Conservation (phyloP, 192 early-diverging fungal species). For the Chytriomyces sp. region DNA sequence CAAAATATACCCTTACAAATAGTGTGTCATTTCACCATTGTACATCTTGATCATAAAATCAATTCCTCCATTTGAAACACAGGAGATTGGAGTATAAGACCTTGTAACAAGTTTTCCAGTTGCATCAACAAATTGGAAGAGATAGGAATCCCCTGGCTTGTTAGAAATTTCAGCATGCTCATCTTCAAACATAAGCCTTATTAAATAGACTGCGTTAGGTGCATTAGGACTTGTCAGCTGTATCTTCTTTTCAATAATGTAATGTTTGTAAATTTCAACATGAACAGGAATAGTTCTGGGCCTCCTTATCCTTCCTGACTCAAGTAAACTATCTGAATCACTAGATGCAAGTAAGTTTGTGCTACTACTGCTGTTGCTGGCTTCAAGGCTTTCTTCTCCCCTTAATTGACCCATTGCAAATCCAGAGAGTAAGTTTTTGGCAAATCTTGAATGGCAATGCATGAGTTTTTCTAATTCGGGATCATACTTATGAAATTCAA, state of each 20-base stretch:
- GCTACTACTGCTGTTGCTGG: background rate
- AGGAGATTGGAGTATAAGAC: constrained; percentile 10
- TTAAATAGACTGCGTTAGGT: constrained; percentile 12
- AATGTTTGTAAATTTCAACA: constrained; percentile 5
- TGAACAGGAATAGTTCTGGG: background rate
- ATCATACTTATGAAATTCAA: background rate
- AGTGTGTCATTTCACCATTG: constrained; percentile 37
- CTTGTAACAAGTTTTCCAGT: background rate
- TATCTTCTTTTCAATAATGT: constrained; percentile 1
- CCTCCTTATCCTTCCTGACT: background rate
- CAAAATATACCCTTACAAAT: constrained; percentile 10
- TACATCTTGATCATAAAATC: constrained; percentile 34
- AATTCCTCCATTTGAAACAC: constrained; percentile 8
- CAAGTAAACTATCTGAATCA: background rate
- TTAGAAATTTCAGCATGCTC: constrained; percentile 16
- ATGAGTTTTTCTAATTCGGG: constrained; percentile 6
- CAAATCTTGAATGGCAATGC: constrained; percentile 39
- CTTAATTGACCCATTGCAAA: constrained; percentile 33
- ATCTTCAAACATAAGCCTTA: constrained; percentile 18
- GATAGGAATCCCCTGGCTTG: constrained; percentile 33
- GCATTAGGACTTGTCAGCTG: constrained; percentile 3
- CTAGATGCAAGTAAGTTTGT: background rate
- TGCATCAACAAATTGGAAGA: constrained; percentile 31
- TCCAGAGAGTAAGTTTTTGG: constrained; percentile 26
- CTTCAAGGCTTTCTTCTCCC: background rate